Base-by-base conservation (phyloP, 2,329 filamentous ascomycete genomes). In the Phyllosticta citriasiana region DNA sequence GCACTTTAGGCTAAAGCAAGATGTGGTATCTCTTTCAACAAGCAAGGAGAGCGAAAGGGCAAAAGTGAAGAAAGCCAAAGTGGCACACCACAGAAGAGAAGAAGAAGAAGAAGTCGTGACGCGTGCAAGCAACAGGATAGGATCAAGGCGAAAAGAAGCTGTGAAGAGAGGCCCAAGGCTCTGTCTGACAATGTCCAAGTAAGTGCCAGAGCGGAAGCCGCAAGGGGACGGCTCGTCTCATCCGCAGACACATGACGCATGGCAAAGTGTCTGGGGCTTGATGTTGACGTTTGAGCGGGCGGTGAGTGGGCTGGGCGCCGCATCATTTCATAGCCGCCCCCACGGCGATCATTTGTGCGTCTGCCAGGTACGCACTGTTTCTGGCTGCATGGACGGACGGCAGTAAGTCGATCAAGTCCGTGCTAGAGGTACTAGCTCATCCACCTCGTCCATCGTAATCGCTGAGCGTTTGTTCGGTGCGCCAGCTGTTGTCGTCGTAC, bases 401-500 rank as follows among this genome's bases (percentile, higher is more conserved):
- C 9, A 35, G 14, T 2, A 12, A 10, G 33, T 12, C 33, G 33
- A 35, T 35, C 33, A 35, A 40, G 33, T 40, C 33, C 33, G 33
- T 40, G 33, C 33, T 16, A 16, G 10, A 40, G 33, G 3, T 4
- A 16, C 33, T 3, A 19, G 14, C 7, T 47, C 57, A 16, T 51
- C 53, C 14, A 27, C 53, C 50, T 55, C 58, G 40, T n/a, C 57
- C 58, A 12, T 60, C 58, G 53, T 60, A 60, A 53, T 60, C 58
- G 19, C 58, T 60, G 24, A 60, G 33, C 4, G 58, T 55, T n/a
- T 60, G 58, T n/a, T 55, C 58, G 33, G 8, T 40, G 33, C 33
- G 9, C 58, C 58, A 60, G 10, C 55, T 30, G 59, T 91, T 88
- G 14, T 83, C 86, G 54, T 88, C 87, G 62, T 88, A 88, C 65